Evolutionary conservation across 1,139 yeast genomes (phyloP).

Genomic region (Blastobotrys malaysiensis): DNA sequence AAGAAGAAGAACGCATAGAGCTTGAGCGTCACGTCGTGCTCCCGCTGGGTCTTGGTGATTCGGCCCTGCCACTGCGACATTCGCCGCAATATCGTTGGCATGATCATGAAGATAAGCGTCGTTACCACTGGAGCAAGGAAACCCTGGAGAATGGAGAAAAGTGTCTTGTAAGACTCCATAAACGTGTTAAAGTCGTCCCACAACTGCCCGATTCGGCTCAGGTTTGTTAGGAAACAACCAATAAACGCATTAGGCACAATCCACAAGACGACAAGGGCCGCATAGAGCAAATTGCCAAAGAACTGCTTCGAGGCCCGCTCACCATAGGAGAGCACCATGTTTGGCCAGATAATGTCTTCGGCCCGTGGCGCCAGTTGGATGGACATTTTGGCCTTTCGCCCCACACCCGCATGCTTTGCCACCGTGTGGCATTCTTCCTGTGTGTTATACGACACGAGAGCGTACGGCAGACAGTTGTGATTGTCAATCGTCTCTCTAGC

Average conservation of each 20-base stretch:
- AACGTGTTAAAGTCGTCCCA: slow-evolving; percentile 34
- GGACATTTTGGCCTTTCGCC: slow-evolving; percentile 17
- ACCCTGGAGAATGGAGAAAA: slow-evolving; percentile 38
- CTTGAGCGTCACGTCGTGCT: slow-evolving; percentile 36
- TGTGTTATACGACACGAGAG: slow-evolving; percentile 34
- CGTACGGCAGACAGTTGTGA: slow-evolving; percentile 29
- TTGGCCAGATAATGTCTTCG: slow-evolving; percentile 37
- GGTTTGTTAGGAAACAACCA: slow-evolving; percentile 37
- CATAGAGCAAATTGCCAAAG: slow-evolving; percentile 34
- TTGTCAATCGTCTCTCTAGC: slow-evolving; percentile 25
- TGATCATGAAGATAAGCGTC: slow-evolving; percentile 31
- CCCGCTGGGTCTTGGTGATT: slow-evolving; percentile 35
- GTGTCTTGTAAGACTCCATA: slow-evolving; percentile 26
- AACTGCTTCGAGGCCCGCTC: slow-evolving; percentile 32
- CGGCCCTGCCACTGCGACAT: slow-evolving; percentile 38
- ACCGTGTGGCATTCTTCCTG: slow-evolving; percentile 29
- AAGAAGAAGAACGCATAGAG: slow-evolving; percentile 37
- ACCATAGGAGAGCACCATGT: slow-evolving; percentile 28
- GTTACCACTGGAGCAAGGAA: slow-evolving; percentile 36
- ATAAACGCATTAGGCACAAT: slow-evolving; percentile 40
- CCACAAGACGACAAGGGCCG: slow-evolving; percentile 33
- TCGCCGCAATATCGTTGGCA: slow-evolving; percentile 36
- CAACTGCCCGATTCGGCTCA: slow-evolving; percentile 34
- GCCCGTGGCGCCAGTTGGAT: slow-evolving; percentile 35
- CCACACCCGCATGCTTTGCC: slow-evolving; percentile 20